These are phyloP conservation scores for Botrytis pseudocinerea DNA, from an alignment of 2,329 filamentous ascomycete genomes.

Conservation along the genomic window DNA sequence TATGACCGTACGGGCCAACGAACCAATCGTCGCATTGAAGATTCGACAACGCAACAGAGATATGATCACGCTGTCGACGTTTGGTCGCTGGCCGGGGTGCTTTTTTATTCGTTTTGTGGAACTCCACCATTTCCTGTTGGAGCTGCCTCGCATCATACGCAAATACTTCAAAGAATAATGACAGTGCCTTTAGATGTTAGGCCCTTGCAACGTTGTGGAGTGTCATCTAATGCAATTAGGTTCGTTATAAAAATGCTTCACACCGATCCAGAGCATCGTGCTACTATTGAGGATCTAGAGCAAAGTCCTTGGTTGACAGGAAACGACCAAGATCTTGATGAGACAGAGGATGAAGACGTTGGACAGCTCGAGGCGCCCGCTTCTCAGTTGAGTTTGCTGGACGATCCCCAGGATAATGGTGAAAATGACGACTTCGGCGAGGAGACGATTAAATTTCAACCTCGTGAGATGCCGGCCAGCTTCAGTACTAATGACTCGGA, in stretches of 20 bases:
- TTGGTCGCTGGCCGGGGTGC: slow-evolving; percentile 91
- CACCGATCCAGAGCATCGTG: slow-evolving; percentile 74
- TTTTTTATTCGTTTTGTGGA: slow-evolving; percentile 82
- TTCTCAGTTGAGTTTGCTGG: slow-evolving; percentile 39
- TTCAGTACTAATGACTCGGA: slow-evolving; percentile 32
- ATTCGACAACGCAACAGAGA: slow-evolving; percentile 50
- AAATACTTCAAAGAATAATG: slow-evolving; percentile 83
- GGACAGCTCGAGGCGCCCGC: slow-evolving; percentile 34
- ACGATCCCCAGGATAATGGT: slow-evolving; percentile 23
- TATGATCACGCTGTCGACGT: slow-evolving; percentile 94
- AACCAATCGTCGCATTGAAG: slow-evolving; percentile 46
- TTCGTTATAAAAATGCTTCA: slow-evolving; percentile 80
- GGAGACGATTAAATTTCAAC: slow-evolving; percentile 34
- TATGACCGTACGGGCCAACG: slow-evolving; percentile 66
- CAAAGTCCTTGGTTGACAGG: slow-evolving; percentile 69
- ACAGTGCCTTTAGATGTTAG: slow-evolving; percentile 66
- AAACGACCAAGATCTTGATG: slow-evolving; percentile 31
- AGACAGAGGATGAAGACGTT: slow-evolving; percentile 36
- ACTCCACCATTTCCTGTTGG: slow-evolving; percentile 79
- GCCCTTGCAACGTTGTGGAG: slow-evolving; percentile 57
- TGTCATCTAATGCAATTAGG: slow-evolving; percentile 69
- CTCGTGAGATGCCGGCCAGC: slow-evolving; percentile 36
- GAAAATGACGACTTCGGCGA: slow-evolving; percentile 29
- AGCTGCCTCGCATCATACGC: slow-evolving; percentile 71
- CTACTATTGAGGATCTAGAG: slow-evolving; percentile 70